Base-by-base conservation (phyloP, 768 basidiomycete genomes). In the Tricholoma furcatifolium region DNA sequence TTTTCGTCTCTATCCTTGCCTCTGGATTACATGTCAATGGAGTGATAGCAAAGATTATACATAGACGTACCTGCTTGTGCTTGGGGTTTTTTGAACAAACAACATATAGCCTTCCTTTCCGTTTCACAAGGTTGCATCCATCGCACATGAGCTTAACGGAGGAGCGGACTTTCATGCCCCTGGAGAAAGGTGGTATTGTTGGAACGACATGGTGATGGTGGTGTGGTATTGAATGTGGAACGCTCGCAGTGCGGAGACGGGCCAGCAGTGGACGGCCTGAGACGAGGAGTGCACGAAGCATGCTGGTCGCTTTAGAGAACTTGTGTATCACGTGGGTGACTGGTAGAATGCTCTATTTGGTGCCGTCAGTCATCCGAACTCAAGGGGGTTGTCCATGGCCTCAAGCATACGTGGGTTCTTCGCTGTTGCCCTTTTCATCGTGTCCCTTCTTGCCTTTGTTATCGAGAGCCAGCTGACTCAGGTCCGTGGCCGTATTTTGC, bases 121-220 rank as follows among this genome's bases (percentile, higher is more conserved):
- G 76, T 70, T 79, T 81, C 32, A 98, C 96, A 43, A 96, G 74
- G 59, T 77, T 84, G 73, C 96, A 99, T 11, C 93, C 92, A 56
- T 94, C 93, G 70, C 96, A 99, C 84, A 96, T 90, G 48, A 83
- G 73, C 75, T 95, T 97, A 61, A 98, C 91, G 3, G 92, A 92
- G 20, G 91, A 88, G 57, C 96, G 84, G 54, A 98, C 94, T 77
- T 99, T 99, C 91, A 97, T 95, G 43, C 93, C 93, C 60, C 89
- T 73, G n/a, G 77, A 67, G 18, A 82, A 65, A 6, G 67, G 56
- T 9, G 76, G 76, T 38, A 66, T 54, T 38, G 62, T 57, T 48
- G 69, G 58, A 15, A 60, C 47, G 44, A 63, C 56, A 62, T 63
- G 67, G 24, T 57, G 63, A 9, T 66, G 64, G 53, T 70, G 73